Evolutionary conservation across 179 eudicot genomes (phyloP).

Genomic region (Amaranthus tricolor): DNA sequence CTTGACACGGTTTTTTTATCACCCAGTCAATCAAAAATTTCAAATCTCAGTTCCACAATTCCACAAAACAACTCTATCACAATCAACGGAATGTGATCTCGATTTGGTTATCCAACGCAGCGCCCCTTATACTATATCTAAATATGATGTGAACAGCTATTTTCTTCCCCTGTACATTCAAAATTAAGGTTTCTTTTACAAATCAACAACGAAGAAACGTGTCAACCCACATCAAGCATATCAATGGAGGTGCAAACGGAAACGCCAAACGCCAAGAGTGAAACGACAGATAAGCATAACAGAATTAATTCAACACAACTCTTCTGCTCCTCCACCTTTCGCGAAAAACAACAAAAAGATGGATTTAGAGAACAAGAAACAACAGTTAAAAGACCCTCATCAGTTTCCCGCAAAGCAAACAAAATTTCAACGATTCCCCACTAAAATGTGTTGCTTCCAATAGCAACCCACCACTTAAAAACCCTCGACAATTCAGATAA

Average conservation of each 20-base stretch:
- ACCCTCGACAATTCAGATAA: neutral
- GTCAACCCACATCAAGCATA: slow-evolving; percentile 7
- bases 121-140: neutral
- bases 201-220: slow-evolving; percentile 13
- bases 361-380: slow-evolving; percentile 33
- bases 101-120: neutral
- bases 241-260: slow-evolving; percentile 6
- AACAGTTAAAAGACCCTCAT: slow-evolving; percentile 27
- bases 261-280: neutral
- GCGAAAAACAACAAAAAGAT: slow-evolving; percentile 14
- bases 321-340: slow-evolving; percentile 38
- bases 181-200: neutral
- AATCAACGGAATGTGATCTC: neutral
- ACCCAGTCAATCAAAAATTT: neutral
- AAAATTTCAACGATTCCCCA: slow-evolving; percentile 4
- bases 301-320: neutral
- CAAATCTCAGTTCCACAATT: slow-evolving; percentile 4
- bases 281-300: neutral
- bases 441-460: slow-evolving; percentile 11
- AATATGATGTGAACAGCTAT: neutral
- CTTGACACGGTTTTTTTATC: neutral
- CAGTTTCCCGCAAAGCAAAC: slow-evolving; percentile 1
- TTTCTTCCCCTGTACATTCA: neutral
- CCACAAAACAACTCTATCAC: slow-evolving; percentile 5
- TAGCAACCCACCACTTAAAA: neutral